Evolutionary conservation across 179 eudicot species (phyloP).

Genomic region (Silene coronaria): DNA sequence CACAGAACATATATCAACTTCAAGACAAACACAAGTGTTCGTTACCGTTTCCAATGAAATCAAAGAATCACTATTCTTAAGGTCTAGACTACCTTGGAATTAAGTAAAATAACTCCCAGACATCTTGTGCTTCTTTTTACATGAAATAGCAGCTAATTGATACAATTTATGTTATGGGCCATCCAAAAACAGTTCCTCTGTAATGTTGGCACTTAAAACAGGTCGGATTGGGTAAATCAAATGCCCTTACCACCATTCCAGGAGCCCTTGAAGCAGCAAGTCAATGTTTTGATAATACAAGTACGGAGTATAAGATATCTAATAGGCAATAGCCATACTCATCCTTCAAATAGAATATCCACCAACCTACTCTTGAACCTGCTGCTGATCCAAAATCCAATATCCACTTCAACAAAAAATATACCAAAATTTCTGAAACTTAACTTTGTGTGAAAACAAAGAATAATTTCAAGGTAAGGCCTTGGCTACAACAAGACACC

Average conservation of each 20-base stretch:
- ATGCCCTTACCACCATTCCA: no score
- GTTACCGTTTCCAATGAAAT: not conserved
- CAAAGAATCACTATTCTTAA: not conserved
- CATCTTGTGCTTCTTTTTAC: no score
- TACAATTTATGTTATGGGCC: no score
- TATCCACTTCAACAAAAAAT: not conserved
- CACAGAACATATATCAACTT: slow-evolving; percentile 2
- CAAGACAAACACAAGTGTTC: not conserved
- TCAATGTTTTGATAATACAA: no score
- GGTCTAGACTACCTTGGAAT: no score
- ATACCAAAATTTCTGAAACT: not conserved
- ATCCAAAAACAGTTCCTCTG: no score
- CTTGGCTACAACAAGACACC: not conserved
- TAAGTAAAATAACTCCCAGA: no score
- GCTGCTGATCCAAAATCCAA: not conserved
- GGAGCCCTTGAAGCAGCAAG: no score
- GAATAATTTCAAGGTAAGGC: not conserved
- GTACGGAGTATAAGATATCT: no score
- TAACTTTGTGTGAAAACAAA: not conserved
- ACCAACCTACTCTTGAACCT: not conserved
- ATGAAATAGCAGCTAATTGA: no score
- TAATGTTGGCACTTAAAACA: no score
- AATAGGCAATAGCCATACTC: not conserved
- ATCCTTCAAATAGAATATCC: not conserved
- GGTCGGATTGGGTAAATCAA: no score